A percentile compares a stretch with the other conserved stretches of the same genome.
Evolutionary conservation across 805 yeast genomes (phyloP).

Genomic region (Candida broadrunensis): DNA sequence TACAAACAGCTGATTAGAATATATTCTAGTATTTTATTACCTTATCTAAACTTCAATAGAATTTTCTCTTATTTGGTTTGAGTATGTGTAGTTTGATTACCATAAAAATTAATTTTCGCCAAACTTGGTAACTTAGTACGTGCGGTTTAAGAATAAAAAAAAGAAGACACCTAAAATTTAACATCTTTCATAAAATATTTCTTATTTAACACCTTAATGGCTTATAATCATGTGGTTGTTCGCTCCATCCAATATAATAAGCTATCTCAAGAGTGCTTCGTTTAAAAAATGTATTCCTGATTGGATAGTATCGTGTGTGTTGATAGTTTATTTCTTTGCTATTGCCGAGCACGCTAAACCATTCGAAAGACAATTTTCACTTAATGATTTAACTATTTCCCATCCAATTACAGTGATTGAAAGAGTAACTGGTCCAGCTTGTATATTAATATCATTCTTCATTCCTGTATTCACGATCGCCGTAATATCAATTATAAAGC

Average conservation of each 20-base stretch:
- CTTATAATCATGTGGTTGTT: too few relatives aligned
- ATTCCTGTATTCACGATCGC: conserved; percentile 18
- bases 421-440: conserved; percentile 26
- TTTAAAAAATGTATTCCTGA: conserved; percentile 16
- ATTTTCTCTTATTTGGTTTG: too few relatives aligned
- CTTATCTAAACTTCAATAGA: too few relatives aligned
- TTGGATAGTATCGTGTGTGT: conserved; percentile 24
- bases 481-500: conserved; percentile 7
- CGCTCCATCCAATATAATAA: conserved; percentile 5
- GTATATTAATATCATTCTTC: conserved; percentile 24
- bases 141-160: too few relatives aligned
- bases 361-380: conserved; percentile 31
- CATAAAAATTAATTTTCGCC: too few relatives aligned
- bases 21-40: too few relatives aligned
- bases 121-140: too few relatives aligned
- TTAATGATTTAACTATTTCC: conserved; percentile 27
- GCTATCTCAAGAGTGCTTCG: conserved; percentile 3
- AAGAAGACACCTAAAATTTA: too few relatives aligned
- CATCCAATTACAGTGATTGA: conserved; percentile 34
- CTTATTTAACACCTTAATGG: too few relatives aligned
- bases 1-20: too few relatives aligned
- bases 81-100: too few relatives aligned
- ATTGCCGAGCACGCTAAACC: conserved; percentile 33
- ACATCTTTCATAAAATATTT: too few relatives aligned
- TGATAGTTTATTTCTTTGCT: conserved; percentile 23